Conservation (phyloP, 176 grass and related monocot species). For the Olyra latifolia region DNA sequence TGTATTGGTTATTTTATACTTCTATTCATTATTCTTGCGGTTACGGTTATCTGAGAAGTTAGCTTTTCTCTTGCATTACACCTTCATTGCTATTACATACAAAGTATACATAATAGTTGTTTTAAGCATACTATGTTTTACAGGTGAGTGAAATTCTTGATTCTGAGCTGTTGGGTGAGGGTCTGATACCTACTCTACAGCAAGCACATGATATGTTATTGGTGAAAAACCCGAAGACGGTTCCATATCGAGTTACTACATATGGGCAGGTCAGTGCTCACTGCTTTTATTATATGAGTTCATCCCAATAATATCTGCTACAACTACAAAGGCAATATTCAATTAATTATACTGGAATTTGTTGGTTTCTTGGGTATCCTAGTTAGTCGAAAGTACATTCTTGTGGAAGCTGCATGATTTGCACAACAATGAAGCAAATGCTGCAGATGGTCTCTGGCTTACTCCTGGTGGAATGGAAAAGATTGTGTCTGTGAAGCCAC, state of each 20-base stretch:
- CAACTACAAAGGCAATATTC: neutral
- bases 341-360: constrained; percentile 22
- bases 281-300: constrained; percentile 7
- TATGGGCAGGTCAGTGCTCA: constrained; percentile 59
- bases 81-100: neutral
- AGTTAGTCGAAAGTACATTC: constrained; percentile 82
- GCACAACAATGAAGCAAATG: constrained; percentile 66
- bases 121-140: constrained; percentile 16
- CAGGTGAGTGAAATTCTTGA: constrained; percentile 96
- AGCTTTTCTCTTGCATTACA: neutral
- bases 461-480: constrained; percentile 49
- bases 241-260: constrained; percentile 78
- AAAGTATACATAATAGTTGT: neutral
- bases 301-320: neutral
- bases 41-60: neutral
- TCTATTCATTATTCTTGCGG: neutral
- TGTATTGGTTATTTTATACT: neutral
- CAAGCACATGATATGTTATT: constrained; percentile 85
- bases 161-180: constrained; percentile 95
- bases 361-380: constrained; percentile 39
- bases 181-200: constrained; percentile 88
- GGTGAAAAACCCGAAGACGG: constrained; percentile 61
- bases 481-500: constrained; percentile 56
- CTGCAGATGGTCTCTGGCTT: constrained; percentile 71
- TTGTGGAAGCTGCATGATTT: constrained; percentile 90